Conservation (phyloP, 148 eudicot species). For the Rhododendron griersonianum region DNA sequence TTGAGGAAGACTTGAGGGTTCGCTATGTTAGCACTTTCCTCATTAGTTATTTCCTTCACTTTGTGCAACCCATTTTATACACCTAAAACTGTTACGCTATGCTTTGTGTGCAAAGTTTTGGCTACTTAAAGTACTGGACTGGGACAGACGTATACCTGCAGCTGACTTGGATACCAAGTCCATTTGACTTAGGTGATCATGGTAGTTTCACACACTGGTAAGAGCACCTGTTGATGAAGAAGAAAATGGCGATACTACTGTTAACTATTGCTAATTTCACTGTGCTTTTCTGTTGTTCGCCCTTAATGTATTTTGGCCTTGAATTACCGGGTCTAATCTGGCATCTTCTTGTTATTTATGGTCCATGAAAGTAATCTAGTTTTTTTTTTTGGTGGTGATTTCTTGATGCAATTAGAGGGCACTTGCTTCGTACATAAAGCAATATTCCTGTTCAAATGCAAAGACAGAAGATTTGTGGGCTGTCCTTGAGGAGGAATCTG, state of each 20-base stretch:
- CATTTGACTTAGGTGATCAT: not conserved
- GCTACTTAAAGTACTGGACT: not conserved
- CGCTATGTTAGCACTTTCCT: not conserved
- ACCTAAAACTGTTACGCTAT: not conserved
- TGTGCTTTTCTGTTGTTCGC: not conserved
- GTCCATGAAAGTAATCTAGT: not conserved
- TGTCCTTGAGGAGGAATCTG: conserved; percentile 83
- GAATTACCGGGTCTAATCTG: not conserved
- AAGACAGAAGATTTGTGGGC: conserved; percentile 98
- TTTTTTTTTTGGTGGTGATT: not conserved
- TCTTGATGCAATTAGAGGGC: conserved; percentile 53
- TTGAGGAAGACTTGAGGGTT: not conserved
- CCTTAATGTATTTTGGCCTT: not conserved
- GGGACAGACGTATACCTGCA: not conserved
- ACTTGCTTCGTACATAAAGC: conserved; percentile 81
- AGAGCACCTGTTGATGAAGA: not conserved
- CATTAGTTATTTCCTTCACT: not conserved
- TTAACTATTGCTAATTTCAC: not conserved
- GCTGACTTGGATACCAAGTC: not conserved
- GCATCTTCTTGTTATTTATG: not conserved
- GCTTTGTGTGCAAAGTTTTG: not conserved
- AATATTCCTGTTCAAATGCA: conserved; percentile 86
- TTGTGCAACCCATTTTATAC: not conserved
- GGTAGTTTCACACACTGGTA: not conserved
- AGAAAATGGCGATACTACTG: not conserved